Evolutionary conservation across 1,284 basidiomycete genomes (phyloP).

Genomic region (Trametes sp.): DNA sequence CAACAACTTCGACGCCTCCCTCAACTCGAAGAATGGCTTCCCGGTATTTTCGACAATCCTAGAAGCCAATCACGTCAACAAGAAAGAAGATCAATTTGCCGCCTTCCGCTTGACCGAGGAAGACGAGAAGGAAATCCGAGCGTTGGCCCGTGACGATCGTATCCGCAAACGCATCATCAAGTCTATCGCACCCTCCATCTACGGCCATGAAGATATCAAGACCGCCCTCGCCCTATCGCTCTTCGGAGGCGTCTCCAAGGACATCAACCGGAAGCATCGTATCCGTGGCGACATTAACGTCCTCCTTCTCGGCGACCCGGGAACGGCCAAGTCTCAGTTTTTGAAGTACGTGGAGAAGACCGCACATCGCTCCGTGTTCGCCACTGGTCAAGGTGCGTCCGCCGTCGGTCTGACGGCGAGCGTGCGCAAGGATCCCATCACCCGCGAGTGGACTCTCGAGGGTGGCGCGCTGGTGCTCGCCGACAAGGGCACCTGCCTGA

Average conservation of each 20-base stretch:
- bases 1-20: constrained; percentile 98
- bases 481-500: constrained; percentile 98
- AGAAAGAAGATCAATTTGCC: constrained; percentile 95
- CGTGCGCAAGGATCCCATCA: constrained; percentile 97
- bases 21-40: constrained; percentile 99
- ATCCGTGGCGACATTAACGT: constrained; percentile 99
- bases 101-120: constrained; percentile 97
- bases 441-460: constrained; percentile 98
- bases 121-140: constrained; percentile 92
- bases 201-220: constrained; percentile 99
- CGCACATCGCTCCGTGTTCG: constrained; percentile 96
- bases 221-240: constrained; percentile 95
- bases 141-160: constrained; percentile 88
- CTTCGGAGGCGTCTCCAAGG: constrained; percentile 94
- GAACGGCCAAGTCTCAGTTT: constrained; percentile 99
- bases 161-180: constrained; percentile 98
- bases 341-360: constrained; percentile 99
- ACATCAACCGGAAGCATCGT: constrained; percentile 95
- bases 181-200: constrained; percentile 98
- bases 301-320: constrained; percentile 94
- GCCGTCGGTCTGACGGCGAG: constrained; percentile 99
- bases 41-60: constrained; percentile 99
- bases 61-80: constrained; percentile 97
- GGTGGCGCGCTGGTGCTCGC: constrained; percentile 97
- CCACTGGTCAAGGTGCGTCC: constrained; percentile 97